phyloP scores from a whole-genome alignment of 1,139 yeast species.

The Taiozyma sp. region DNA sequence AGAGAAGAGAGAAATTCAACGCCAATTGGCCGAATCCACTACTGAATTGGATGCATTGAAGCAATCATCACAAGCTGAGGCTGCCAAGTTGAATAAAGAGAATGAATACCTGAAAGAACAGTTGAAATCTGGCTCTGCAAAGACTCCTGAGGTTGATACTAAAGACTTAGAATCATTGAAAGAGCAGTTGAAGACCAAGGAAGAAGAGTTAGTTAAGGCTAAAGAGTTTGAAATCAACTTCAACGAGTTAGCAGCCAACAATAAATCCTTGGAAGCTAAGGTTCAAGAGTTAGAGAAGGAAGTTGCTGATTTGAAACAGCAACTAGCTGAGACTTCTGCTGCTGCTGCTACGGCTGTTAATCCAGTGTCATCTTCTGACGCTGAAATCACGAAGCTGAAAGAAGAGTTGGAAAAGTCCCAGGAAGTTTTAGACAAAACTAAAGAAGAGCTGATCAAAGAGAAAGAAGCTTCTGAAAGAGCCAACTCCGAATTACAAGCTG shows the following conservation, averaged over 20 bases:
- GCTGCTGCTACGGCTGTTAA: conserved; percentile 6
- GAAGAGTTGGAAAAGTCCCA: conserved; percentile 11
- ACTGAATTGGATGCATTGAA: conserved; percentile 7
- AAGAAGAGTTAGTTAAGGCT: conserved; percentile 18
- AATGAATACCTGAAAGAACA: conserved; percentile 11
- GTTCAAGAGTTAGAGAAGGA: conserved; percentile 22
- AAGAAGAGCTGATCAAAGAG: conserved; percentile 4
- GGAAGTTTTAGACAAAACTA: conserved; percentile 3
- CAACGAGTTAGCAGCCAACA: conserved; percentile 7
- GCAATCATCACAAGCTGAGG: conserved; percentile 7
- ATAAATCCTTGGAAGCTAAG: conserved; percentile 13
- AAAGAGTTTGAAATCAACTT: conserved; percentile 27
- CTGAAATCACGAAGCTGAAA: conserved; percentile 18
- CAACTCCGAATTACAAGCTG: background rate
- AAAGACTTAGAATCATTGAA: conserved; percentile 27
- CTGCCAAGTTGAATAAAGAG: conserved; percentile 11
- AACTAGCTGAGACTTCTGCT: conserved; percentile 13
- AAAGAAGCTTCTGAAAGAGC: conserved; percentile 5
- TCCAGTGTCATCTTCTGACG: conserved; percentile 12
- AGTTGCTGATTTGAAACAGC: conserved; percentile 17
- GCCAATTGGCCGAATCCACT: conserved; percentile 7
- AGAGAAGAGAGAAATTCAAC: conserved; percentile 19
- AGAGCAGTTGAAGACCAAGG: conserved; percentile 13
- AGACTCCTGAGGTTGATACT: conserved; percentile 1
- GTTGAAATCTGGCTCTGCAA: background rate